A percentile compares a stretch with the other conserved stretches of the same genome.
These are phyloP conservation scores for Pseudopyricularia javanii DNA, from an alignment of 2,329 filamentous ascomycete species.

Conservation along the genomic window DNA sequence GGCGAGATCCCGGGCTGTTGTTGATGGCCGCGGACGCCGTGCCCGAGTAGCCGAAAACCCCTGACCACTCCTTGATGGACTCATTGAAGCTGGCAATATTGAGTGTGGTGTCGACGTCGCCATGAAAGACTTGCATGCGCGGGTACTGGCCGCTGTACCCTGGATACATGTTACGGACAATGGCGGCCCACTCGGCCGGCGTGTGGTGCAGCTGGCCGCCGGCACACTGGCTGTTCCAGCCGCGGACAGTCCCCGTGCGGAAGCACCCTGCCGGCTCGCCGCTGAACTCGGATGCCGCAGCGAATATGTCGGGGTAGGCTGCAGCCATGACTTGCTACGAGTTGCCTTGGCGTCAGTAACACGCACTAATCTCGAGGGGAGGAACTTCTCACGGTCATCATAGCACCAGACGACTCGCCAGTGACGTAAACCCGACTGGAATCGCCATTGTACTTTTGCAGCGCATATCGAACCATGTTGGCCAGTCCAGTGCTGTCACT, in stretches of 20 bases:
- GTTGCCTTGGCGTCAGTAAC: neutral
- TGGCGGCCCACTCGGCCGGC: conserved; percentile 18
- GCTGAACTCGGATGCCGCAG: conserved; percentile 32
- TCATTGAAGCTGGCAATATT: conserved; percentile 40
- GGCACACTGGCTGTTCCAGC: conserved; percentile 41
- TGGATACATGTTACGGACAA: conserved; percentile 30
- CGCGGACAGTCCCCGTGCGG: conserved; percentile 18
- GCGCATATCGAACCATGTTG: conserved; percentile 39
- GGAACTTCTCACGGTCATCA: conserved; percentile 31
- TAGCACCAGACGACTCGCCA: conserved; percentile 37
- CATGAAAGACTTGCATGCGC: conserved; percentile 46
- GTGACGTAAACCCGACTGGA: conserved; percentile 35
- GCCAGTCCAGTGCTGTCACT: conserved; percentile 38
- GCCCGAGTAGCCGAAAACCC: conserved; percentile 20
- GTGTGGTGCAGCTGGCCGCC: conserved; percentile 28
- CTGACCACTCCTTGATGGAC: conserved; percentile 40
- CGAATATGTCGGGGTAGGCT: conserved; percentile 39
- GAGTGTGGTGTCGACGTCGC: conserved; percentile 35
- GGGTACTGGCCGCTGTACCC: conserved; percentile 37
- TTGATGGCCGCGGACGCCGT: conserved; percentile 14
- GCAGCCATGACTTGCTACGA: conserved; percentile 30
- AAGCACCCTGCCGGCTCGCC: conserved; percentile 37
- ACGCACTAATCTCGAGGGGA: neutral
- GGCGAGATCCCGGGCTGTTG: conserved; percentile 20
- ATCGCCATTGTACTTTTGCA: conserved; percentile 32